Evolutionary conservation across 106 monocot genomes (phyloP), one percentile per base, ranked within the genome.

Genomic region (Dioscorea zingiberensis): DNA sequence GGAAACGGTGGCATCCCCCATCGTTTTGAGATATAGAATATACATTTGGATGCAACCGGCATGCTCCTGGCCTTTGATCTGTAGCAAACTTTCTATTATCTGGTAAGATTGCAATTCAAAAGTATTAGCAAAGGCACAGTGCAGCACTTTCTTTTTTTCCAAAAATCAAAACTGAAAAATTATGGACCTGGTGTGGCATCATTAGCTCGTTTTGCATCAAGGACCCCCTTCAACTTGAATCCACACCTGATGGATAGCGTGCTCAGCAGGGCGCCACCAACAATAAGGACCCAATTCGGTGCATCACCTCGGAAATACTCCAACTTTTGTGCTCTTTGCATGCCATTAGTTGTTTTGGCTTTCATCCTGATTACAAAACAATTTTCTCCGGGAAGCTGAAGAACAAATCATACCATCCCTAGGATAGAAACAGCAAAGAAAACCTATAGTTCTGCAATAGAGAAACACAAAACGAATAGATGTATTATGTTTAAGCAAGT

Each of bases 231-330:
- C 48, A 94, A 58, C 58, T 70, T 87, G 78, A 87, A 91, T 30
- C 78, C 79, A 58, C 87, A 73, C 62, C 74, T 87, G 45, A 91
- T 58, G 4, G 90, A 85, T 21, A 91, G 26, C 27, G 90, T 91
- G 72, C 87, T 85, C 25, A 91, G 55, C 69, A 94, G 74, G 2
- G 87, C 87, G 38, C 90, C 82, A 53, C 94, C 94, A 44, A 75
- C 71, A 72, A 94, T 70, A 68, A 94, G 76, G n/a, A 91, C 64
- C 90, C 90, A 94, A 67, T 91, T 91, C 64, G 87, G 80, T 27
- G 80, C 80, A 5, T 85, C 78, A 23, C 66, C 68, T 76, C 81
- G 81, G 26, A 76, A 16, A 27, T 76, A 71, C 2, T 76, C 74
- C 60, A 64, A 27, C 67, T 80, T 27, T 71, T 66, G 54, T n/a